Conservation (phyloP, 2,329 filamentous ascomycete species). For the Fusarium bulbicola region DNA sequence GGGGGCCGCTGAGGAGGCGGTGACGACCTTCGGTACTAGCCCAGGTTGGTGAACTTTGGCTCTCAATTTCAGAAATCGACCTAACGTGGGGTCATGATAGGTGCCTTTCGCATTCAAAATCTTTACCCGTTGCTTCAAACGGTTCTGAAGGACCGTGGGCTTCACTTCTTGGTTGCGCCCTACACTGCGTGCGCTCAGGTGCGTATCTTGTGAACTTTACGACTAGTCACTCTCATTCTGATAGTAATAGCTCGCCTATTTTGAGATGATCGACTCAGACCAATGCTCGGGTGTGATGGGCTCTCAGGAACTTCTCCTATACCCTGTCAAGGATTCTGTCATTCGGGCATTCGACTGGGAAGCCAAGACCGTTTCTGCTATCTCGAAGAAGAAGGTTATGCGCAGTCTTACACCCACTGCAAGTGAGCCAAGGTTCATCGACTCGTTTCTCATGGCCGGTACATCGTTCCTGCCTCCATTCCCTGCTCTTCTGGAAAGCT, state of each 20-base stretch:
- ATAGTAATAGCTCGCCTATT: slow-evolving; percentile 74
- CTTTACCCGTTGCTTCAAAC: slow-evolving; percentile 81
- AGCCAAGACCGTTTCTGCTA: slow-evolving; percentile 66
- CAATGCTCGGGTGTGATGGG: slow-evolving; percentile 83
- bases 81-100: slow-evolving; percentile 55
- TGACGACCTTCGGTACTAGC: slow-evolving; percentile 81
- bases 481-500: slow-evolving; percentile 74
- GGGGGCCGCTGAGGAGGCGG: slow-evolving; percentile 80
- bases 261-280: slow-evolving; percentile 72
- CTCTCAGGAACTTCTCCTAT: slow-evolving; percentile 84
- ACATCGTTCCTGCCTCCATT: slow-evolving; percentile 82
- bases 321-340: slow-evolving; percentile 81
- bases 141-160: slow-evolving; percentile 72
- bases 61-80: slow-evolving; percentile 1
- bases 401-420: slow-evolving; percentile 71
- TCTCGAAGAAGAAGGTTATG: slow-evolving; percentile 75
- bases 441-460: slow-evolving; percentile 84
- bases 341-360: slow-evolving; percentile 75
- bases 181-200: slow-evolving; percentile 91
- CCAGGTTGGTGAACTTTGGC: slow-evolving; percentile 64
- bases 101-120: slow-evolving; percentile 74
- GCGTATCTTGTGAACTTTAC: slow-evolving; percentile 39
- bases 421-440: slow-evolving; percentile 78
- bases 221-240: slow-evolving; percentile 4
- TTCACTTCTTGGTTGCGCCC: slow-evolving; percentile 84